Evolutionary conservation across 331 rosid species (phyloP).

Genomic region (Malus hybrid): DNA sequence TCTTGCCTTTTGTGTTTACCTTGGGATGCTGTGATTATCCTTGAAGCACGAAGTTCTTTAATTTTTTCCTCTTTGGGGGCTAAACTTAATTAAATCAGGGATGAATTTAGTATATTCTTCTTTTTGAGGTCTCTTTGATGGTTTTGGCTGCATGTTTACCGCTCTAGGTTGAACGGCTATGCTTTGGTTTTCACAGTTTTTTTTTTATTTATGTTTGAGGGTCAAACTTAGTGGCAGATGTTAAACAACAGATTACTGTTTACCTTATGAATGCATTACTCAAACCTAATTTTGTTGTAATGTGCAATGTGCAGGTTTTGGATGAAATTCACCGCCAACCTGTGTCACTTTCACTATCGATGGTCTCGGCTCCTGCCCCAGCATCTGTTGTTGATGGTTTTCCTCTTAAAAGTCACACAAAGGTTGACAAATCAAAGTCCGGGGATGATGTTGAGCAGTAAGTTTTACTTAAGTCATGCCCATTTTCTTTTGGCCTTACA

Average conservation of each 20-base stretch:
- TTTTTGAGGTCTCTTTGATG: neutral
- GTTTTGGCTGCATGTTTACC: neutral
- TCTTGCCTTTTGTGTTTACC: neutral
- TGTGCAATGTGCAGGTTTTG: slow-evolving; percentile 51
- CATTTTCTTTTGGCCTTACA: no score
- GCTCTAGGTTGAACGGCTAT: neutral
- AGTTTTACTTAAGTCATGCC: slow-evolving; percentile 12
- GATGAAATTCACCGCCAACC: slow-evolving; percentile 97
- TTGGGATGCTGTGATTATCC: neutral
- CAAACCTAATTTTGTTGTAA: neutral
- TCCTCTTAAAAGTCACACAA: slow-evolving; percentile 67
- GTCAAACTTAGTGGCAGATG: neutral
- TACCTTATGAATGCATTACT: neutral
- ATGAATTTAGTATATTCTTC: neutral
- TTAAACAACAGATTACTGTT: neutral
- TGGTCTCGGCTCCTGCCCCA: slow-evolving; percentile 90
- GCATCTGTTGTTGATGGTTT: slow-evolving; percentile 80
- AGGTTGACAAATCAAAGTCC: slow-evolving; percentile 36
- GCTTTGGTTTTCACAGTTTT: neutral
- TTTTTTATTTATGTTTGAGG: neutral
- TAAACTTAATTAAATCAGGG: neutral
- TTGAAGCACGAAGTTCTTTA: neutral
- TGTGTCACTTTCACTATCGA: slow-evolving; percentile 64
- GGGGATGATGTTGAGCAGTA: slow-evolving; percentile 63
- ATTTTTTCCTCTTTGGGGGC: neutral